phyloP scores from a whole-genome alignment of 495 filamentous ascomycete genomes.

The Talaromyces adpressus region DNA sequence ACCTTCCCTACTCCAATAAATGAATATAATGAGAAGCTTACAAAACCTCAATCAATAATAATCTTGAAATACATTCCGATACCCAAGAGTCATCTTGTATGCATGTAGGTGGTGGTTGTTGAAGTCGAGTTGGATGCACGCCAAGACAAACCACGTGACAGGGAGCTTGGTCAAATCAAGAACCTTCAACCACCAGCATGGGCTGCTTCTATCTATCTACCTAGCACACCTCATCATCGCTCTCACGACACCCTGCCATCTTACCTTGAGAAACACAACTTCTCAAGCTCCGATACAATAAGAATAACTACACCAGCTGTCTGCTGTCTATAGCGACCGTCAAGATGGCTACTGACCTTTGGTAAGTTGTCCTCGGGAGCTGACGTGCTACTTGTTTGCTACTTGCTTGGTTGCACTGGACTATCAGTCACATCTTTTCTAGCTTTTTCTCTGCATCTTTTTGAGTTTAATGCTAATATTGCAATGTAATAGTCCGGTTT shows the following conservation, averaged over 20 bases:
- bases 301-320: background rate
- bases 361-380: slow-evolving; percentile 42
- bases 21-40: too few relatives aligned
- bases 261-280: background rate
- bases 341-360: slow-evolving; percentile 60
- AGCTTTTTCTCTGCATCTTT: too few relatives aligned
- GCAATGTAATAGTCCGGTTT: slow-evolving; percentile 72
- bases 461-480: background rate
- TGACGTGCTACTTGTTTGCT: background rate
- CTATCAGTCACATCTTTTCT: background rate
- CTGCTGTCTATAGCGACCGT: slow-evolving; percentile 7
- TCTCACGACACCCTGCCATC: background rate
- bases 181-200: background rate
- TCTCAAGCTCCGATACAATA: background rate
- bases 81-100: background rate
- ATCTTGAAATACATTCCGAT: background rate
- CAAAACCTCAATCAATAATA: background rate
- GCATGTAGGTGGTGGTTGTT: background rate
- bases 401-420: background rate
- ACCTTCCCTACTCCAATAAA: too few relatives aligned
- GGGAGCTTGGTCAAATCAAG: slow-evolving; percentile 5
- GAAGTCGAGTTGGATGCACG: slow-evolving; percentile 5
- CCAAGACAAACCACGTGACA: slow-evolving; percentile 31
- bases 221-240: background rate
- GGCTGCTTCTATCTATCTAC: background rate